Evolutionary conservation across 768 basidiomycete species (phyloP).

Genomic region (Serendipita sp.): DNA sequence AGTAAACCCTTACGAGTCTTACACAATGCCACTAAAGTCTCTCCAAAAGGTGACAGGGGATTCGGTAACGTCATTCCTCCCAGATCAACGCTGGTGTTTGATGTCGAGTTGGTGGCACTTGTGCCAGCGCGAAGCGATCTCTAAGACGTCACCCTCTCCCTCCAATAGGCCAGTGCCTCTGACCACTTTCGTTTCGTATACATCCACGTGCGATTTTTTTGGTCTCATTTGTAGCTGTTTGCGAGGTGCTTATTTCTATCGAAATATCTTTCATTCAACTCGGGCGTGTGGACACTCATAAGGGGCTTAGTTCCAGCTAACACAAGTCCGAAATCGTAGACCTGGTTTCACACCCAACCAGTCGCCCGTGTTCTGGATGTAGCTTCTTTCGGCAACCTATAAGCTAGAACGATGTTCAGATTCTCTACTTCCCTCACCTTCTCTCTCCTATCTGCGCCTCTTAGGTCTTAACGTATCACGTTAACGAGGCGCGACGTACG

Average conservation of each 20-base stretch:
- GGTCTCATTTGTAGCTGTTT: not conserved
- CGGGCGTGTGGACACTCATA: not conserved
- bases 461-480: too few species aligned
- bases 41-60: slow-evolving; percentile 47
- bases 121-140: not conserved
- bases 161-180: not conserved
- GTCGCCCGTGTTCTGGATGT: too few species aligned
- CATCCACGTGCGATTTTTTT: not conserved
- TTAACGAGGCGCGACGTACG: too few species aligned
- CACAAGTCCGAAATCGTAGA: too few species aligned
- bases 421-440: not conserved
- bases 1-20: slow-evolving; percentile 17
- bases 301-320: not conserved
- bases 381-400: not conserved
- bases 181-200: not conserved
- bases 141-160: not conserved
- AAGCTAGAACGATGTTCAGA: not conserved
- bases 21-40: not conserved
- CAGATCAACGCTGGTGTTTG: slow-evolving; percentile 67
- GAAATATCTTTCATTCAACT: not conserved
- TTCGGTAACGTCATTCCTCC: slow-evolving; percentile 65
- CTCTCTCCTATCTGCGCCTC: not conserved
- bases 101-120: slow-evolving; percentile 67
- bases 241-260: not conserved
- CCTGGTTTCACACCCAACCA: too few species aligned